These are phyloP conservation scores for Pseudohyphozyma bogoriensis DNA, from an alignment of 768 basidiomycete species.

Conservation along the genomic window DNA sequence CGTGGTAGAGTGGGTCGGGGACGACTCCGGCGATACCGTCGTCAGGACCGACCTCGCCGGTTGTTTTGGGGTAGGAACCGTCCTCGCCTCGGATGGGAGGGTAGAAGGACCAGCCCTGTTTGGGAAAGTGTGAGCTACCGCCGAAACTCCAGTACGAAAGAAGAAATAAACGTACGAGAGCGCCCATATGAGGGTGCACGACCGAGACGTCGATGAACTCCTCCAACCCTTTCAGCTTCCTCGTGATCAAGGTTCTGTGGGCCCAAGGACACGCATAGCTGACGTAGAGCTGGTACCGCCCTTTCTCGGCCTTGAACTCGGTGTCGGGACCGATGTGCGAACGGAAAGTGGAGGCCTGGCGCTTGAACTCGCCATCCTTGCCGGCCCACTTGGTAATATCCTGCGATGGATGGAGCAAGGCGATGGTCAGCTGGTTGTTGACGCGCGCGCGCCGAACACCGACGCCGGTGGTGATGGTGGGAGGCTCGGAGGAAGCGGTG, in stretches of 20 bases:
- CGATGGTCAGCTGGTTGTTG: not conserved
- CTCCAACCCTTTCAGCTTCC: constrained; percentile 87
- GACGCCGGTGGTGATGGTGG: not conserved
- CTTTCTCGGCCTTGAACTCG: constrained; percentile 62
- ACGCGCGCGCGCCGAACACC: not conserved
- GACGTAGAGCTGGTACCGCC: constrained; percentile 88
- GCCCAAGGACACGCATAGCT: constrained; percentile 98
- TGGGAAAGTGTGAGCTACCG: no score
- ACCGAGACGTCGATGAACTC: constrained; percentile 66
- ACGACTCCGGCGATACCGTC: constrained; percentile 60
- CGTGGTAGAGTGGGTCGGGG: constrained; percentile 24
- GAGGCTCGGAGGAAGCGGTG: not conserved
- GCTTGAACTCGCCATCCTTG: constrained; percentile 58
- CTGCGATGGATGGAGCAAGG: not conserved
- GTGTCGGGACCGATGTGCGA: constrained; percentile 50
- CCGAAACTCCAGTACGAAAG: not conserved
- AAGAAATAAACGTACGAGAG: no score
- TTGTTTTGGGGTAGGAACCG: constrained; percentile 15
- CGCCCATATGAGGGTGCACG: constrained; percentile 78
- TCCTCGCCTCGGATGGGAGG: constrained; percentile 25
- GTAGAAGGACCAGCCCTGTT: constrained; percentile 25
- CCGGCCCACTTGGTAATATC: constrained; percentile 40
- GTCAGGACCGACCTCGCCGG: constrained; percentile 44
- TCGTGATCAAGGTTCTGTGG: constrained; percentile 72
- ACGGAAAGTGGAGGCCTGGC: constrained; percentile 49